Evolutionary conservation across 306 rosid genomes (phyloP).

Genomic region (Quercus glauca): DNA sequence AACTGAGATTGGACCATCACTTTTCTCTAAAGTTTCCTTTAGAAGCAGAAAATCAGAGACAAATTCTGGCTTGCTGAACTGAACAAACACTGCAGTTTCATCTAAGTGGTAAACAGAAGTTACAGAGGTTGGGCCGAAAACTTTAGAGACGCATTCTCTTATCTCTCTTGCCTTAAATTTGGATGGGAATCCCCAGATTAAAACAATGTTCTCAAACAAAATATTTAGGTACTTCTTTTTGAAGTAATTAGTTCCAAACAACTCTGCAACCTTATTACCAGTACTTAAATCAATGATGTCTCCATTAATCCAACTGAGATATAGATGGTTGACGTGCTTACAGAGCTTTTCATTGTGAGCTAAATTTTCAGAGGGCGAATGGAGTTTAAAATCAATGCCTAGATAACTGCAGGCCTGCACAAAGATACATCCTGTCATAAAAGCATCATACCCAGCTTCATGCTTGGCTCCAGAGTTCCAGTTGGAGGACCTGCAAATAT

Average conservation of each 20-base stretch:
- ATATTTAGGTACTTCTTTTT: constrained; percentile 45
- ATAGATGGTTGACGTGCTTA: constrained; percentile 65
- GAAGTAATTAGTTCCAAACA: constrained; percentile 27
- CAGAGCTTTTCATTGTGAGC: constrained; percentile 54
- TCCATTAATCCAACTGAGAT: constrained; percentile 74
- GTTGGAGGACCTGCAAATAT: constrained; percentile 66
- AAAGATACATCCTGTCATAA: constrained; percentile 95
- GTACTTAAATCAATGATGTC: constrained; percentile 75
- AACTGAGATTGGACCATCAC: constrained; percentile 52
- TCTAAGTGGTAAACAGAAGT: constrained; percentile 70
- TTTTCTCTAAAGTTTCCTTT: constrained; percentile 66
- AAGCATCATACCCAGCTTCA: constrained; percentile 99
- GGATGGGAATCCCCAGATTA: constrained; percentile 78
- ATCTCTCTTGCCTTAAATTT: constrained; percentile 60
- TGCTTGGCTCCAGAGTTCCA: constrained; percentile 98
- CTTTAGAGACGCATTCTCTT: constrained; percentile 61
- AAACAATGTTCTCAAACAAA: constrained; percentile 60
- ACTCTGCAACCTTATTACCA: constrained; percentile 44
- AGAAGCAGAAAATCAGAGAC: constrained; percentile 67
- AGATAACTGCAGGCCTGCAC: constrained; percentile 74
- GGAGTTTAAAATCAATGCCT: constrained; percentile 59
- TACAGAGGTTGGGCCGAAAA: constrained; percentile 54
- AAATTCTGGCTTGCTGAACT: constrained; percentile 51
- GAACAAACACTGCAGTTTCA: constrained; percentile 67
- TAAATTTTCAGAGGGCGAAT: constrained; percentile 44